Evolutionary conservation across 352 stramenopile genomes (phyloP), one percentile per base, ranked within the genome.

Genomic region (Pythium phragmiticola): DNA sequence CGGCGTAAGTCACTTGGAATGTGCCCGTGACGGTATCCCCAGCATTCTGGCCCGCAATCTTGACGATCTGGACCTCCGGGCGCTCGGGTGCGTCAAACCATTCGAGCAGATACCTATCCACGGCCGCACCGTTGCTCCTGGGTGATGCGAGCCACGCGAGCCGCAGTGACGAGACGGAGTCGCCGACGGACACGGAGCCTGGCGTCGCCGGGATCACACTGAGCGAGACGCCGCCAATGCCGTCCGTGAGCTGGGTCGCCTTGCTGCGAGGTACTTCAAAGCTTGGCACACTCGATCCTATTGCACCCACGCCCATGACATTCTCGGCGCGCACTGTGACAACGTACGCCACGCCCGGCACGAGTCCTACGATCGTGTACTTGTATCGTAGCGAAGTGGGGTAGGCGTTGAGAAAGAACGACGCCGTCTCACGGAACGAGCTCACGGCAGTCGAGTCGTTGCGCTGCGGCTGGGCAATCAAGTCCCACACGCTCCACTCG

Each of bases 21-120:
- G 76, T 98, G 2, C 95, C 95, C 2, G 56, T 69, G 8, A 95
- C 72, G 1, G 65, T 45, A 33, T 82, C 77, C 0, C 50, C 56
- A 14, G 59, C 59, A 34, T 52, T 74, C 19, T 76, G 63, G 4
- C 78, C 82, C 13, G 77, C 68, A 30, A 92, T 87, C 57, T 87
- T 86, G 41, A 95, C 37, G 8, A 91, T 77, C 59, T 94, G 82
- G 0, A 95, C 72, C 55, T 93, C 87, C 2, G 76, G 69, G 6
- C 67, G 75, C 26, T 76, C 63, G 2, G 68, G 68, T 3, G 72
- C 72, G 30, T 88, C 63, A 54, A 78, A 95, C 82, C 84, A 95
- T 60, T 95, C 87, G 0, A 95, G 66, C 0, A 90, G 39, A 48
- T 92, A 95, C 46, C 78, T 90, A 5, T 64, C 74, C 17, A 93